Base-by-base conservation (phyloP, 2,329 filamentous ascomycete species). In the Penicillium sp. region DNA sequence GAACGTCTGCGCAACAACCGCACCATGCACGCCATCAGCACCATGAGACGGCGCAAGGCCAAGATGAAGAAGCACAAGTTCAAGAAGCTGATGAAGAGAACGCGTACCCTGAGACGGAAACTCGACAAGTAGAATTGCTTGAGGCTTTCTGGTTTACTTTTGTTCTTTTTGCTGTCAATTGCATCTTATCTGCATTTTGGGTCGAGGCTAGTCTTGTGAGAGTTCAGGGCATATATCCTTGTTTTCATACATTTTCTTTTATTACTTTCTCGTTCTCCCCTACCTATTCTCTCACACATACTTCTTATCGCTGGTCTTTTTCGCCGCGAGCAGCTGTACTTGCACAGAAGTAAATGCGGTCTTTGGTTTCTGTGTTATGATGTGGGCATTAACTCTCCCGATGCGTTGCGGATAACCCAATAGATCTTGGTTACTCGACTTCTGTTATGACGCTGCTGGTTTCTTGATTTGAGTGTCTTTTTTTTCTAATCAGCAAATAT, bases 41-140 rank as follows among this genome's bases (percentile, higher is more conserved):
- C 97, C 67, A 92, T 88, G 82, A 84, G 94, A 75, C 91, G 96
- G 78, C 83, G 92, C 72, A 95, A 94, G 80, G 80, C 97, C 71
- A 96, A 92, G 86, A 99, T 99, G 92, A 99, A 99, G 90, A 99
- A 97, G 86, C 93, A 97, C 85, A 99, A 99, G 87, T 96, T 96
- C 79, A 97, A 97, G 92, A 99, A 99, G 86, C 82, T 97, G 66
- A 92, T 96, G 90, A 90, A 89, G 82, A 85, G 87, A 77, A 97
- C 93, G 71, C 86, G 93, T 75, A 93, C 91, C 73, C 76, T 92
- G 80, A 88, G 93, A 73, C 87, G 92, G 73, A 96, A 92, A 81
- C 81, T 94, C 69, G 91, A 89, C 69, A 84, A 87, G 70, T 76
- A 68, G 60, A 69, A 52, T 33, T 31, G 40, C 48, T 53, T 63